Evolutionary conservation across 1,139 yeast species (phyloP).

Genomic region (Magnusiomyces paraingens): DNA sequence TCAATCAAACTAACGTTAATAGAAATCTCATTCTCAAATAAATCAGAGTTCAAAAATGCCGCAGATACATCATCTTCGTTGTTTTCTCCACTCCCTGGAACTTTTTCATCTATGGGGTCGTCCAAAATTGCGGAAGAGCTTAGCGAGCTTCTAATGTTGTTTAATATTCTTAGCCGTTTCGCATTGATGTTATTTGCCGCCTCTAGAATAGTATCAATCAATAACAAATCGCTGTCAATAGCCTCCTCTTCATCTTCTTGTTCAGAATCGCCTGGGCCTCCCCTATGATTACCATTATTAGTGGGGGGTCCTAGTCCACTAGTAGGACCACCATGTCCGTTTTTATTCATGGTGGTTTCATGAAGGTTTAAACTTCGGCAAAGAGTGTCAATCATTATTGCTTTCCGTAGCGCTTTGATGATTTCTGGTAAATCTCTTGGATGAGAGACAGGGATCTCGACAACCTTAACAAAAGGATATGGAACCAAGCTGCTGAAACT

Average conservation of each 20-base stretch:
- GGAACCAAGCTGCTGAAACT: conserved; percentile 29
- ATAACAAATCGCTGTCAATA: conserved; percentile 14
- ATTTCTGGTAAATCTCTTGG: conserved; percentile 26
- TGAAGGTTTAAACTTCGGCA: conserved; percentile 12
- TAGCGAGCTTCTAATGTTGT: neutral
- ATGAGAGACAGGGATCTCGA: conserved; percentile 30
- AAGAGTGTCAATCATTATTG: conserved; percentile 10
- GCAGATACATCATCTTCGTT: neutral
- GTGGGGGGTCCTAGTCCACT: neutral
- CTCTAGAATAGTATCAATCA: conserved; percentile 11
- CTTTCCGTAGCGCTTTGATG: conserved; percentile 19
- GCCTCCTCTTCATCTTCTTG: conserved; percentile 15
- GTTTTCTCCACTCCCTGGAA: neutral
- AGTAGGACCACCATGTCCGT: neutral
- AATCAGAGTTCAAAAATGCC: neutral
- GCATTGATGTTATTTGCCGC: neutral
- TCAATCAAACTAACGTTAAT: conserved; percentile 11
- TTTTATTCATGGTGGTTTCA: neutral
- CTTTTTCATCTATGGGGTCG: neutral
- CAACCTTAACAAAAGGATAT: conserved; percentile 25
- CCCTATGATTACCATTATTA: neutral
- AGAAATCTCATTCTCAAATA: neutral
- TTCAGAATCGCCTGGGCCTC: conserved; percentile 1
- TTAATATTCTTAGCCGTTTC: neutral
- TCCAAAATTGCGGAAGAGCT: neutral